Evolutionary conservation across 257 asterid species (phyloP), one percentile per base, ranked within the genome.

Genomic region (Solanum pinnatisectum): DNA sequence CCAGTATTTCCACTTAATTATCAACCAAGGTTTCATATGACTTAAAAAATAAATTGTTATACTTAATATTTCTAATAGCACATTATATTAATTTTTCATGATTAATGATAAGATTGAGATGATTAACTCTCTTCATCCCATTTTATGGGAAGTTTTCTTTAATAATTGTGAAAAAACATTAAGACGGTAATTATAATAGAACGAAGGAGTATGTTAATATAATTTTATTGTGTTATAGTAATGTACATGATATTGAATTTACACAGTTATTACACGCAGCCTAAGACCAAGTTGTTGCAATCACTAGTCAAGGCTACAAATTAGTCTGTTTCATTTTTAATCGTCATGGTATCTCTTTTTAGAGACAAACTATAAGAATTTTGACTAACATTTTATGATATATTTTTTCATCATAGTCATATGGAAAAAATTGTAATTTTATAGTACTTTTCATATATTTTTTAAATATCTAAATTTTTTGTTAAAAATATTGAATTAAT

Each of bases 271-370:
- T n/a, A 13, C 60, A 52, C 23, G 60, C 37, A 68, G 27, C 74
- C 36, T 27, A 5, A 68, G 10, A 68, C 5, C 36, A 68, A 68
- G 74, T 11, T 68, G 36, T 68, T 7, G 3, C 20, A 27, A 27
- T 68, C 35, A 11, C 11, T 15, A 65, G 33, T 65, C 73, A n/a
- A 11, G 35, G 8, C 35, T 22, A 5, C 74, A 27, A 27, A 27
- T 67, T 13, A 27, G 33, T 30, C 0, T 70, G 22, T 49, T 15
- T 49, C 20, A 0, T 5, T 46, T 46, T 46, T 46, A 13, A 13
- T 44, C 15, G 2, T 44, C 18, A 44, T 13, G 0, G 0, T 44
- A 12, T 44, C 0, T 12, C 12, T 11, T 37, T 12, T 1, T 4
- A 13, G 5, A 46, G 16, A 13, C 1, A 46, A 46, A 46, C 16